A percentile compares a stretch with the other conserved stretches of the same genome.
phyloP scores from a whole-genome alignment of 495 filamentous ascomycete species.

The Amphirosellinia nigrospora region DNA sequence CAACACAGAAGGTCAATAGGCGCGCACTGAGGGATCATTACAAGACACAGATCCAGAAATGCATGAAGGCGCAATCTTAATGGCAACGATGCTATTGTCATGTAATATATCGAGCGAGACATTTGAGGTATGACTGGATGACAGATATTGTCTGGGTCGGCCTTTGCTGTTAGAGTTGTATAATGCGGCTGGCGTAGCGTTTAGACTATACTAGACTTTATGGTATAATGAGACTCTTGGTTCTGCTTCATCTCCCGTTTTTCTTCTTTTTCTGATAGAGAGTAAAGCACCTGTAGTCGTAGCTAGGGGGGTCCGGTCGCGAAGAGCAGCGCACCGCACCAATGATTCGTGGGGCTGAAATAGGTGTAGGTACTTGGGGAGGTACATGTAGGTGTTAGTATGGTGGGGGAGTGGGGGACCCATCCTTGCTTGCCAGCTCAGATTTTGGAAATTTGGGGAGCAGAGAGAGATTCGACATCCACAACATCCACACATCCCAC shows the following conservation, averaged over 20 bases:
- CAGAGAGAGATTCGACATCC: slow-evolving; percentile 13
- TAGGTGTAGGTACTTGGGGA: background rate
- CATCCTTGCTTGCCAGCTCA: slow-evolving; percentile 11
- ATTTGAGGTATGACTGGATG: slow-evolving; percentile 3
- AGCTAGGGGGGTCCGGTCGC: background rate
- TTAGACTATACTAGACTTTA: slow-evolving; percentile 1
- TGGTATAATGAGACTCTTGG: background rate
- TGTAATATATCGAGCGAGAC: slow-evolving; percentile 9
- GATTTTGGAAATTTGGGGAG: slow-evolving; percentile 25
- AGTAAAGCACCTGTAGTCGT: too few relatives aligned
- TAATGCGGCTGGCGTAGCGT: slow-evolving; percentile 4
- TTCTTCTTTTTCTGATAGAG: background rate
- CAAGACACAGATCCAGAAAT: slow-evolving; percentile 59
- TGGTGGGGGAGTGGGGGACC: background rate
- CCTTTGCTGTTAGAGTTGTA: slow-evolving; percentile 1
- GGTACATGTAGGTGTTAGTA: background rate
- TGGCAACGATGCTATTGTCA: background rate
- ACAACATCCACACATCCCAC: slow-evolving; percentile 24
- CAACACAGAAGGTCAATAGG: slow-evolving; percentile 68
- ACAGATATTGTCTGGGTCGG: background rate
- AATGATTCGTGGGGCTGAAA: slow-evolving; percentile 1
- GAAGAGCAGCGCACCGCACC: background rate
- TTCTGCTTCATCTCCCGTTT: background rate
- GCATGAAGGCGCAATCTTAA: slow-evolving; percentile 37
- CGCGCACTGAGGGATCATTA: slow-evolving; percentile 60